These are phyloP conservation scores for Tricharina praecox DNA, from an alignment of 495 filamentous ascomycete species.

Conservation along the genomic window DNA sequence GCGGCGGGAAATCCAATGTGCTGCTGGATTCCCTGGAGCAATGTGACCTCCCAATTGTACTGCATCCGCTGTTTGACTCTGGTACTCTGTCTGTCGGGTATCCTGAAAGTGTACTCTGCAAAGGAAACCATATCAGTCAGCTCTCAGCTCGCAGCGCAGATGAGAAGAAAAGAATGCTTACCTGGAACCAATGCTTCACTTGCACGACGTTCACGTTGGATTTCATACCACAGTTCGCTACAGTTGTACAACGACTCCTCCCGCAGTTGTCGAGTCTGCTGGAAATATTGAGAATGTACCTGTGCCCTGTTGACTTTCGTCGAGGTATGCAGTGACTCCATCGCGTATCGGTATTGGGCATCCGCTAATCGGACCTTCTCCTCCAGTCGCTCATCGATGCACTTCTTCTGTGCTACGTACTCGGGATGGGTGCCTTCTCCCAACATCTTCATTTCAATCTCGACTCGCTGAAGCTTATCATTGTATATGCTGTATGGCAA, in stretches of 20 bases:
- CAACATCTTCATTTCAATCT: slow-evolving; percentile 71
- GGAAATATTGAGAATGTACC: slow-evolving; percentile 71
- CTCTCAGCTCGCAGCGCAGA: slow-evolving; percentile 5
- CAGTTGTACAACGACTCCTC: slow-evolving; percentile 62
- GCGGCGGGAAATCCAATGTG: slow-evolving; percentile 91
- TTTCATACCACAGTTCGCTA: slow-evolving; percentile 74
- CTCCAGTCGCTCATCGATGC: slow-evolving; percentile 60
- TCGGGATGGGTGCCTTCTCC: slow-evolving; percentile 60
- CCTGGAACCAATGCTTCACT: slow-evolving; percentile 66
- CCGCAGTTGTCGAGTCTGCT: slow-evolving; percentile 61
- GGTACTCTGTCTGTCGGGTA: slow-evolving; percentile 55
- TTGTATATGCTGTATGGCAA: slow-evolving; percentile 51
- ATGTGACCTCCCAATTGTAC: slow-evolving; percentile 84
- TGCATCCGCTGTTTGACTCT: slow-evolving; percentile 59
- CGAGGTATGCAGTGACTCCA: slow-evolving; percentile 51
- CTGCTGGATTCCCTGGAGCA: slow-evolving; percentile 79
- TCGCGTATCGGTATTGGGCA: slow-evolving; percentile 50
- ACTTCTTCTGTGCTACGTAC: slow-evolving; percentile 67
- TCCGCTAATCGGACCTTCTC: slow-evolving; percentile 61
- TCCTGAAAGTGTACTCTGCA: slow-evolving; percentile 34
- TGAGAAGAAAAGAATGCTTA: slow-evolving; percentile 34
- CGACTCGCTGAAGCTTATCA: slow-evolving; percentile 62
- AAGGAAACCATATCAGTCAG: not conserved
- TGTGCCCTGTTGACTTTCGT: slow-evolving; percentile 67
- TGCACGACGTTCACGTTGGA: slow-evolving; percentile 76